Evolutionary conservation across 2,329 filamentous ascomycete genomes (phyloP), one percentile per base, ranked within the genome.

Genomic region (Arthrinium phaeospermum): DNA sequence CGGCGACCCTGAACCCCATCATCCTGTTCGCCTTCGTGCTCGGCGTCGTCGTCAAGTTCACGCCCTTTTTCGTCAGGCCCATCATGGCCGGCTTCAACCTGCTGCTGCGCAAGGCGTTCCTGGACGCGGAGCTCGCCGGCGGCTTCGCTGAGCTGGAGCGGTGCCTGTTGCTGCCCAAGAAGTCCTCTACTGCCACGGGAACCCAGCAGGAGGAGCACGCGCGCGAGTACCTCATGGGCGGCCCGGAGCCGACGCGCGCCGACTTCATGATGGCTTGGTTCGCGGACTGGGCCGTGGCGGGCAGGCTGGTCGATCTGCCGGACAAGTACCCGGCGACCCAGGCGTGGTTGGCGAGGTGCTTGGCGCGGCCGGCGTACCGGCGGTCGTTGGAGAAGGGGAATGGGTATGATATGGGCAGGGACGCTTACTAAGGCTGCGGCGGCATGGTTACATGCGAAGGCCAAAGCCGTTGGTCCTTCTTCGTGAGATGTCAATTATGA

Each of bases 341-440:
- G 69, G 71, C 41, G 27, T 76, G 74, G 49, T 53, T 53, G 41
- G 71, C 44, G 4, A 53, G 75, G 69, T 75, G 73, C 70, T 41
- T 49, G 41, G 69, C 41, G 10, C 47, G 76, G 14, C 73, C 73
- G n/a, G 75, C 76, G 14, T 77, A 74, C 74, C 72, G 73, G 72
- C 74, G 72, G 68, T 73, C 72, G 44, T 47, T 76, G 51, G 75
- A 76, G 74, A 77, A 77, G 74, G 74, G 74, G 46, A 74, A 74
- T 37, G 75, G 72, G 30, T 77, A 77, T 68, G 37, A 75, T n/a
- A 12, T 72, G 45, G 27, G 7, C 30, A 22, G 13, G 2, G 57
- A 34, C 14, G 10, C 34, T n/a, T 64, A 19, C 30, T 64, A 41
- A 24, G 14, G 53, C 53, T 19, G 53, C 53, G 14, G 27, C 53